Evolutionary conservation across 495 filamentous ascomycete species (phyloP), one percentile per base, ranked within the genome.

Genomic region (Xylaria telfairii): DNA sequence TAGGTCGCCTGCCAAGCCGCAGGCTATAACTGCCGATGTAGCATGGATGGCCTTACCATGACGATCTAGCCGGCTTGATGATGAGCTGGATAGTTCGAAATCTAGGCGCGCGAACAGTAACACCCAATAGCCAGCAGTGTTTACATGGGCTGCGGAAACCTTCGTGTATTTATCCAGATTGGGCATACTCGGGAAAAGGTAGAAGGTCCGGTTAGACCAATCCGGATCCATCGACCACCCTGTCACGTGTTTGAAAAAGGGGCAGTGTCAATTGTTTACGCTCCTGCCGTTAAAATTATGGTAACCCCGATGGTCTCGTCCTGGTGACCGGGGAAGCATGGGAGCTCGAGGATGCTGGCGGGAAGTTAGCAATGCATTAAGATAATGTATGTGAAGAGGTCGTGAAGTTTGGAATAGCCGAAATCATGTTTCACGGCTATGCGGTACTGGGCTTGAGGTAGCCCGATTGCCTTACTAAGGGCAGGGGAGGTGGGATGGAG

Each of bases 21-120:
- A 71, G 67, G 42, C 70, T 39, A 57, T 71, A 76, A 78, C 73
- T 78, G 76, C 76, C 76, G 76, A 78, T 62, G 53, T 71, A 71
- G 61, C 74, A 30, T 65, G 68, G 69, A 12, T 47, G 15, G 32
- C 65, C 47, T 44, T 47, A 41, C 39, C 17, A 34, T 68, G 65
- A n/a, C 41, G 37, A 68, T 59, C 65, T 59, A 49, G 39, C 49
- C 65, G 34, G 37, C 65, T 68, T 47, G 51, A 53, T 46, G 15
- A 37, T 46, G 41, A 59, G 47, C 24, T 57, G 30, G 26, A 24
- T 56, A 17, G 54, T 32, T 19, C 12, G 24, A 34, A 21, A 24
- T 9, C 26, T 39, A 49, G 65, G 34, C n/a, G 47, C 37, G 21
- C 49, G 26, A 44, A 59, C 15, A 37, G 26, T 24, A 12, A 59